Percentiles rank a stretch among this genome's conserved stretches.
Conservation (phyloP, 257 asterid species). For the Solanum piurae region DNA sequence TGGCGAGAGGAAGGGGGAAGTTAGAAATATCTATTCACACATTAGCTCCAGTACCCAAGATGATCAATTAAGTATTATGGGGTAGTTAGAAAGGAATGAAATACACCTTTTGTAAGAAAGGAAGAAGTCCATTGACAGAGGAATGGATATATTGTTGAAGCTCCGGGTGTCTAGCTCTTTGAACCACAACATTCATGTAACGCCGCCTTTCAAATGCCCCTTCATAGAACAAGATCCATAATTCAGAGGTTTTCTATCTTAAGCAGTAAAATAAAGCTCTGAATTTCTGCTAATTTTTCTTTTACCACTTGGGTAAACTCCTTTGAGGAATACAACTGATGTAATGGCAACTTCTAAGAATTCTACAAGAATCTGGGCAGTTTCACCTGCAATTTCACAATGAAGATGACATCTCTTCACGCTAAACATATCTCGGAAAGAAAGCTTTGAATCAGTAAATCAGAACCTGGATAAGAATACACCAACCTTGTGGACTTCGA, state of each 20-base stretch:
- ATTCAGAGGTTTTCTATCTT: not conserved
- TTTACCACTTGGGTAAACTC: constrained; percentile 70
- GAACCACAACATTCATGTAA: constrained; percentile 82
- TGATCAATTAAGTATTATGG: not conserved
- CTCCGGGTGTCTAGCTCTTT: constrained; percentile 70
- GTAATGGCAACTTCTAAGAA: constrained; percentile 83
- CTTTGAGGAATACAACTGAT: constrained; percentile 72
- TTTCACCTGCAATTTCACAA: constrained; percentile 35
- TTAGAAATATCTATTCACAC: not conserved
- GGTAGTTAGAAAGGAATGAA: not conserved
- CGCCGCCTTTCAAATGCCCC: constrained; percentile 88
- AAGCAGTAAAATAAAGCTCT: not conserved
- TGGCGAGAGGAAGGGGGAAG: not conserved
- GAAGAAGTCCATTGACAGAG: constrained; percentile 60
- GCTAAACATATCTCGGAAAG: not conserved
- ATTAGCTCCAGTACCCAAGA: not conserved
- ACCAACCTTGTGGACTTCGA: constrained; percentile 1
- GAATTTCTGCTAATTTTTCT: not conserved
- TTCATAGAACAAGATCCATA: not conserved
- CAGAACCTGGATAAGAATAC: not conserved
- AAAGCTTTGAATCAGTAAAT: not conserved
- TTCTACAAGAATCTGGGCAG: constrained; percentile 58
- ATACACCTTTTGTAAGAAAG: constrained; percentile 63
- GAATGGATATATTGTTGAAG: constrained; percentile 58
- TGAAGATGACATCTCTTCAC: not conserved